Percentiles rank a stretch among this genome's conserved stretches.
phyloP scores from a whole-genome alignment of 2,329 filamentous ascomycete species.

The Westerdykella aurantiaca region DNA sequence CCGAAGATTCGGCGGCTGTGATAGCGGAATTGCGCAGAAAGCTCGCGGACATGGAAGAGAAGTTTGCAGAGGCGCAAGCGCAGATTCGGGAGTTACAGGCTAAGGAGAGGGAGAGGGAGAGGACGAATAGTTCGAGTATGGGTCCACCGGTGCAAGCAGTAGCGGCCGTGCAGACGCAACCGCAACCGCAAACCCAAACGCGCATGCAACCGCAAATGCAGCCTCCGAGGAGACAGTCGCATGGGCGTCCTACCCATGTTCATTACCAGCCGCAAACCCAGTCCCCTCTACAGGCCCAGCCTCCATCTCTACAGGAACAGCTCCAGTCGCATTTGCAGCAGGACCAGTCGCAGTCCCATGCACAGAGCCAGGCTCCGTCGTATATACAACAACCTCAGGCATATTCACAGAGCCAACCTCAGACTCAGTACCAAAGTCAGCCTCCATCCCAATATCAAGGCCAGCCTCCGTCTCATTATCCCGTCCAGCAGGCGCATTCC shows the following conservation, averaged over 20 bases:
- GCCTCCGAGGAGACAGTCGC: not conserved
- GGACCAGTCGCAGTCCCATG: no score
- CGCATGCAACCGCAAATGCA: slow-evolving; percentile 12
- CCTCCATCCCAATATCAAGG: no score
- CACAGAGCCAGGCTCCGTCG: no score
- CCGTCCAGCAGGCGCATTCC: no score
- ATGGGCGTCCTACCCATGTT: no score
- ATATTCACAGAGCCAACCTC: no score
- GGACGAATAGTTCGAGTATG: slow-evolving; percentile 1
- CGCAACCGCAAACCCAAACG: slow-evolving; percentile 7
- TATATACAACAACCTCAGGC: no score
- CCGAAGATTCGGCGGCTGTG: not conserved
- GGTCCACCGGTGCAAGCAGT: slow-evolving; percentile 15
- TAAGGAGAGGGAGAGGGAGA: slow-evolving; percentile 15
- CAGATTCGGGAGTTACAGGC: slow-evolving; percentile 30
- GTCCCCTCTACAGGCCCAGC: slow-evolving; percentile 13
- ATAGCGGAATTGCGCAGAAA: slow-evolving; percentile 12
- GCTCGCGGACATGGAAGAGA: slow-evolving; percentile 31
- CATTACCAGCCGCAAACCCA: slow-evolving; percentile 7
- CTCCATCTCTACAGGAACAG: slow-evolving; percentile 10
- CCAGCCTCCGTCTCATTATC: no score
- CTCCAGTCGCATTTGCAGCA: slow-evolving; percentile 1
- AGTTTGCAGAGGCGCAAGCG: slow-evolving; percentile 34
- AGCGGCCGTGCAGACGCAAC: slow-evolving; percentile 5
- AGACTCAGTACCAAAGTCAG: no score